Evolutionary conservation across 768 basidiomycete species (phyloP).

Genomic region (Kwoniella pini): DNA sequence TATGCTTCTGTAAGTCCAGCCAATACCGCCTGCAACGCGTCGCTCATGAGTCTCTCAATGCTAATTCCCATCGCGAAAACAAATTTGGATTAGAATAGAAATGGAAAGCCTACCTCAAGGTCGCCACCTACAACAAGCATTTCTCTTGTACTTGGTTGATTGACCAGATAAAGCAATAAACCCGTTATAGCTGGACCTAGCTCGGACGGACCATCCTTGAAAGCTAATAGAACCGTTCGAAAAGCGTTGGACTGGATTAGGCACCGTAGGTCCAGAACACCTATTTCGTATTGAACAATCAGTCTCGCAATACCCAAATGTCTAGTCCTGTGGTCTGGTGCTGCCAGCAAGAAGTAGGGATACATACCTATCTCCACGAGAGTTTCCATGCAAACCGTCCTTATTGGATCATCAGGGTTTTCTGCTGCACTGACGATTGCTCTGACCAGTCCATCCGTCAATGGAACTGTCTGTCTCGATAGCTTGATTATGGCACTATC

Average conservation of each 20-base stretch:
- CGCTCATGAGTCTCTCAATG: too few relatives aligned
- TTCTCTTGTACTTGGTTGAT: conserved; percentile 77
- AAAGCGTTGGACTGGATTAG: conserved; percentile 79
- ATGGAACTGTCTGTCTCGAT: conserved; percentile 25
- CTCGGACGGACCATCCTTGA: conserved; percentile 86
- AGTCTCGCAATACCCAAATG: neutral
- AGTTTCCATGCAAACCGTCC: conserved; percentile 77
- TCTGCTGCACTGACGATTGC: conserved; percentile 92
- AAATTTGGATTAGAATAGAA: neutral
- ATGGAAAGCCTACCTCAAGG: conserved; percentile 68
- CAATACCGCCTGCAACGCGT: conserved; percentile 68
- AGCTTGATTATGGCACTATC: conserved; percentile 3
- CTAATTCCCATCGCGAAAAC: too few relatives aligned
- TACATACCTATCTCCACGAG: conserved; percentile 82
- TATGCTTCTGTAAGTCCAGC: conserved; percentile 91
- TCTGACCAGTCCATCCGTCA: conserved; percentile 60
- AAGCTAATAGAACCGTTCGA: conserved; percentile 76
- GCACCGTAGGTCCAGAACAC: conserved; percentile 82
- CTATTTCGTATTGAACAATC: conserved; percentile 57
- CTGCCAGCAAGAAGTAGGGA: neutral
- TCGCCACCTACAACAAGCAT: conserved; percentile 80
- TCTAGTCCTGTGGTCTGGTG: neutral
- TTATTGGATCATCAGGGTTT: conserved; percentile 84
- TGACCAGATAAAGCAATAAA: conserved; percentile 78
- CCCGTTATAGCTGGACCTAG: conserved; percentile 74